Evolutionary conservation across 1,139 yeast species (phyloP).

Genomic region (Yamadazyma sp.): DNA sequence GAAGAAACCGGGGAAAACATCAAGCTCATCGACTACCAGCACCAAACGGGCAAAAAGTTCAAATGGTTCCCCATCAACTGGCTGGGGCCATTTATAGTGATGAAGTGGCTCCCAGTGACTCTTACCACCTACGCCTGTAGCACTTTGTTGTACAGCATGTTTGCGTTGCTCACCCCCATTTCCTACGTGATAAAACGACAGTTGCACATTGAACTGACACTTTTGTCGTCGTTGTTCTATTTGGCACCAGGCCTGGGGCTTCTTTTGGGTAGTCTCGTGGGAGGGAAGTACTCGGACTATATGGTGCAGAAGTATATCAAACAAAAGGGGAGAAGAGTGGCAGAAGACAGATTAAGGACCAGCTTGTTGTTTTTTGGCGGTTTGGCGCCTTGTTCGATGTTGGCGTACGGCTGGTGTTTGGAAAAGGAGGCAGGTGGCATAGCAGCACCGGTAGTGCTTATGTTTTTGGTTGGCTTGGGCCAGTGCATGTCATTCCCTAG

Average conservation of each 20-base stretch:
- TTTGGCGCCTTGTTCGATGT: slow-evolving; percentile 34
- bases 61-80: slow-evolving; percentile 43
- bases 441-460: slow-evolving; percentile 47
- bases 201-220: slow-evolving; percentile 42
- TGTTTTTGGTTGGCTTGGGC: slow-evolving; percentile 46
- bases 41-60: slow-evolving; percentile 26
- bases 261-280: slow-evolving; percentile 44
- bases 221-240: slow-evolving; percentile 49
- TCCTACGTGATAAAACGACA: slow-evolving; percentile 52
- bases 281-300: slow-evolving; percentile 50
- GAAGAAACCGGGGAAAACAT: slow-evolving; percentile 38
- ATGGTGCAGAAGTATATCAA: slow-evolving; percentile 40
- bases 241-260: slow-evolving; percentile 53
- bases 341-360: slow-evolving; percentile 50
- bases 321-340: slow-evolving; percentile 40
- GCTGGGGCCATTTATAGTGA: slow-evolving; percentile 32
- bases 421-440: slow-evolving; percentile 49
- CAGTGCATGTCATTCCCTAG: slow-evolving; percentile 51
- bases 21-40: slow-evolving; percentile 14
- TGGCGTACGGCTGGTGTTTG: slow-evolving; percentile 54
- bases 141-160: slow-evolving; percentile 46
- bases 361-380: slow-evolving; percentile 35
- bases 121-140: slow-evolving; percentile 40
- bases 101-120: slow-evolving; percentile 36
- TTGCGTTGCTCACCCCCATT: slow-evolving; percentile 49